Base-by-base conservation (phyloP, 139 green algal species). In the Gonium pectorale region DNA sequence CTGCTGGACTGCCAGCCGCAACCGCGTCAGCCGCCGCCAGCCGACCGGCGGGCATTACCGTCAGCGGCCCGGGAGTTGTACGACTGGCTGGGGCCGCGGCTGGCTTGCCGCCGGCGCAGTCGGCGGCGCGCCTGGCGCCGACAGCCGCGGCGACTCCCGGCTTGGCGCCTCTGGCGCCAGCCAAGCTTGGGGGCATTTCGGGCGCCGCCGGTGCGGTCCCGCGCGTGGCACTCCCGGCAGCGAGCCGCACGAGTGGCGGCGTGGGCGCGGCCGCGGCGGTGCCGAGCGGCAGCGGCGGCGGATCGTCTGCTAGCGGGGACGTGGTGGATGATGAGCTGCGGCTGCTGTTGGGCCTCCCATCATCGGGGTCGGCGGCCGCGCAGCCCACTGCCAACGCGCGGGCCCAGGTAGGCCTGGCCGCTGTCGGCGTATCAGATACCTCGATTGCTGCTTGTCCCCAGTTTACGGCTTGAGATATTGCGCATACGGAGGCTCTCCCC, bases 281-380 rank as follows among this genome's bases (percentile, higher is more conserved):
- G 43, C 27, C 29, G 5, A 24, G 68, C 29, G 43, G 43, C 6
- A 31, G 44, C 11, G n/a, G 15, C 21, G 67, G 21, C 22, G 67
- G 67, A 19, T 5, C 15, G 2, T 2, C 15, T 3, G 22, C 21
- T 9, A 46, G 69, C n/a, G 70, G 41, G 1, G 74, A 3, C 5
- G 60, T 44, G 6, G 21, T 82, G 75, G 75, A 82, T 31, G 75
- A 82, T 6, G 75, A 82, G n/a, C 40, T 82, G 22, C 40, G 75
- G 75, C 17, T 71, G 59, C 56, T 82, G 75, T 41, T 82, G 38
- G 75, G 75, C 13, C 41, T 82, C 8, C 63, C 63, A 21, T 4
- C 63, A 11, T 33, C 9, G 9, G 63, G 13, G 9, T 3, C 11
- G 0, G 63, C 63, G 15, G 63, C 33, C 1, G 11, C 11, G 33